phyloP scores from a whole-genome alignment of 75 land plant genomes.

The Sequoia sempervirens region DNA sequence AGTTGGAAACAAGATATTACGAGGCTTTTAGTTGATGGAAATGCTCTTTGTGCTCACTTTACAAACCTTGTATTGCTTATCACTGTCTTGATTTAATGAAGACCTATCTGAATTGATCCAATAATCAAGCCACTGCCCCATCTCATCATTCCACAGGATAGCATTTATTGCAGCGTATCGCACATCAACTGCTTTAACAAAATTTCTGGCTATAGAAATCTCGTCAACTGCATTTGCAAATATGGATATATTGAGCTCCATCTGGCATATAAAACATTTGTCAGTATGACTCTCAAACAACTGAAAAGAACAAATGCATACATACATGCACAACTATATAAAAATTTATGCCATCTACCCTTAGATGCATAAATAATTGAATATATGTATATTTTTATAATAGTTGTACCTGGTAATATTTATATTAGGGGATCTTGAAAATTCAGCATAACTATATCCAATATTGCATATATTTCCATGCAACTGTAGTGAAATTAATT shows the following conservation, averaged over 20 bases:
- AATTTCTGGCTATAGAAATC: slow-evolving; percentile 21
- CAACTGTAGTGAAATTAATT: too few relatives aligned
- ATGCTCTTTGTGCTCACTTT: neutral
- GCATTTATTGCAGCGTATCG: slow-evolving; percentile 49
- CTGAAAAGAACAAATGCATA: neutral
- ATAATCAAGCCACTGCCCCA: slow-evolving; percentile 89
- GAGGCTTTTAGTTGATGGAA: neutral
- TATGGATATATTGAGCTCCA: slow-evolving; percentile 75
- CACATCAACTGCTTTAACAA: slow-evolving; percentile 37
- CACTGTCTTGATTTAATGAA: neutral
- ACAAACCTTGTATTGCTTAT: neutral
- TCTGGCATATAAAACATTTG: slow-evolving; percentile 36
- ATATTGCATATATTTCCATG: too few relatives aligned
- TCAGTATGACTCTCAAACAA: neutral
- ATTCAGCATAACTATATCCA: too few relatives aligned
- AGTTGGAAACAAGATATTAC: neutral
- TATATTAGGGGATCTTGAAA: too few relatives aligned
- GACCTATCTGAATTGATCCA: slow-evolving; percentile 32
- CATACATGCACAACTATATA: too few relatives aligned
- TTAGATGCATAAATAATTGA: too few relatives aligned
- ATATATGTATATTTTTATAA: too few relatives aligned
- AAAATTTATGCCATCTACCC: too few relatives aligned
- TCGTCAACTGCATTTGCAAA: slow-evolving; percentile 61
- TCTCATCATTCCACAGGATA: slow-evolving; percentile 70
- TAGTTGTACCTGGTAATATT: too few relatives aligned